These are phyloP conservation scores for Microascus cirrosus DNA, from an alignment of 2,329 filamentous ascomycete genomes.

Conservation along the genomic window DNA sequence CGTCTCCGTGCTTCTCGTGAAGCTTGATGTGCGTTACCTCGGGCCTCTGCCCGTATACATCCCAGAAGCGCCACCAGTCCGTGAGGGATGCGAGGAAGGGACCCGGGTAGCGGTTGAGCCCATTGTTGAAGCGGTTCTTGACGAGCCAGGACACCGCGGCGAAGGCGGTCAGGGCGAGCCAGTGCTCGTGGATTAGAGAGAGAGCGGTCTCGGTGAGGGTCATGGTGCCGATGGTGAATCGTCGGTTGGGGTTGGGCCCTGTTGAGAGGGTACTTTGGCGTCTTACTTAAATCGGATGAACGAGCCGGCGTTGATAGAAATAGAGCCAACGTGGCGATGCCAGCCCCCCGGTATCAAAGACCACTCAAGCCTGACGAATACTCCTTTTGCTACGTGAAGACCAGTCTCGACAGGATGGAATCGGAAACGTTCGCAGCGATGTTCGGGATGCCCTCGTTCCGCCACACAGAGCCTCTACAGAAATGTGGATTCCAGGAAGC, in stretches of 20 bases:
- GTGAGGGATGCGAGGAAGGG: conserved; percentile 51
- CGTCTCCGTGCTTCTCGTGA: conserved; percentile 60
- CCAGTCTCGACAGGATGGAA: too few species aligned
- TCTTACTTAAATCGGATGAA: not conserved
- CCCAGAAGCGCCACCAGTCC: conserved; percentile 64
- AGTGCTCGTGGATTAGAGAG: conserved; percentile 55
- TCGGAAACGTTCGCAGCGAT: too few species aligned
- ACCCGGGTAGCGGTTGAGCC: conserved; percentile 62
- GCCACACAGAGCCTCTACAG: too few species aligned
- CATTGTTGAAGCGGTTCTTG: conserved; percentile 28
- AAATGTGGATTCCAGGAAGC: too few species aligned
- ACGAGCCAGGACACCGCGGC: conserved; percentile 65
- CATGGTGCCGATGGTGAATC: not conserved
- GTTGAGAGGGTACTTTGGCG: not conserved
- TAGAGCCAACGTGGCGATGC: not conserved
- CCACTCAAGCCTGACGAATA: too few species aligned
- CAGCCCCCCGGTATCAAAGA: not conserved
- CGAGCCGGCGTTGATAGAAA: not conserved
- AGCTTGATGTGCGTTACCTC: conserved; percentile 58
- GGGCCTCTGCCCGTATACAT: conserved; percentile 52
- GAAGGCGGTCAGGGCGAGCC: conserved; percentile 86
- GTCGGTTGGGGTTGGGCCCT: not conserved
- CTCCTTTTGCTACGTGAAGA: too few species aligned
- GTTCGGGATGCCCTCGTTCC: too few species aligned
- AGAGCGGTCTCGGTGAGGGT: conserved; percentile 3